A percentile compares a stretch with the other conserved stretches of the same genome.
These are phyloP conservation scores for Linnemannia exigua DNA, from an alignment of 192 early-diverging fungal species.

Conservation along the genomic window DNA sequence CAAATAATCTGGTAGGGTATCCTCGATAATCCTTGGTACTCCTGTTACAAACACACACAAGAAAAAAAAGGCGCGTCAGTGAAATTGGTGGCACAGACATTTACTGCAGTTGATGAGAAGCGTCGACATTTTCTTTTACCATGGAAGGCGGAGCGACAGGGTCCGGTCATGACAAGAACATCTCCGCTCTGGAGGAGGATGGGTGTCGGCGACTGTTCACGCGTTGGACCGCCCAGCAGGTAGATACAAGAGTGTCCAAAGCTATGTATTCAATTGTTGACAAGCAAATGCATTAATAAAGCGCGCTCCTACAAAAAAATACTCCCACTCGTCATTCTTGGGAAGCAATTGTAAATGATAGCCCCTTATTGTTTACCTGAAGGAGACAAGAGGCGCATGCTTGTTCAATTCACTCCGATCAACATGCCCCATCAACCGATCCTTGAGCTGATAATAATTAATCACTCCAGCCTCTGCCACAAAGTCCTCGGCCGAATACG, in stretches of 20 bases:
- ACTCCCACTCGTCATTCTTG: too few relatives aligned
- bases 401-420: constrained; percentile 92
- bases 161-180: constrained; percentile 88
- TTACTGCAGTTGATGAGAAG: not conserved
- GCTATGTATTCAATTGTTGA: constrained; percentile 41
- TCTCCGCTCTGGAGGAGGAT: constrained; percentile 90
- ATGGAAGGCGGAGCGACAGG: constrained; percentile 83
- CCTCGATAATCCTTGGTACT: constrained; percentile 84
- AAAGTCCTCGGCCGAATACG: constrained; percentile 70
- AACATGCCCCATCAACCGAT: constrained; percentile 93
- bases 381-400: constrained; percentile 86
- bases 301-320: not conserved
- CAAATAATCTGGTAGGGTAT: constrained; percentile 78
- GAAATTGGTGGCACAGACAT: too few relatives aligned
- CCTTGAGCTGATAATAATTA: constrained; percentile 90
- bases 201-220: constrained; percentile 78
- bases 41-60: constrained; percentile 38
- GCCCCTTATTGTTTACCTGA: constrained; percentile 65
- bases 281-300: not conserved
- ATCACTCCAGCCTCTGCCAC: constrained; percentile 92
- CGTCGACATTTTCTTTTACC: constrained; percentile 57
- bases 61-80: too few relatives aligned
- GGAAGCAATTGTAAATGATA: too few relatives aligned
- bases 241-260: constrained; percentile 85
- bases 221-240: constrained; percentile 81